Conservation (phyloP, 2,329 filamentous ascomycete genomes). For the Herpotrichia juniperi region DNA sequence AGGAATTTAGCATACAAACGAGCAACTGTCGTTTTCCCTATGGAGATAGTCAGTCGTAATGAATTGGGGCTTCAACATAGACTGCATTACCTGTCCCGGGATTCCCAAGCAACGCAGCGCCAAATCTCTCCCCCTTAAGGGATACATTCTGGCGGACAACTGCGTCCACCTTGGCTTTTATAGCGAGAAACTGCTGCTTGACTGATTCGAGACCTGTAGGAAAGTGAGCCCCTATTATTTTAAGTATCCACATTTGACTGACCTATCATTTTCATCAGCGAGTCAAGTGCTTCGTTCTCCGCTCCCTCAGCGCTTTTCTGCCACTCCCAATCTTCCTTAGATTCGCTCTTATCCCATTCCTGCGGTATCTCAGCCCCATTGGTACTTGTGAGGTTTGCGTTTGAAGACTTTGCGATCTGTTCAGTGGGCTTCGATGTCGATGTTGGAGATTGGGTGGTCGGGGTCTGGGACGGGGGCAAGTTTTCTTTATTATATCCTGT, state of each 20-base stretch:
- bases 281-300: slow-evolving; percentile 62
- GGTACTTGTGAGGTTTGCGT: background rate
- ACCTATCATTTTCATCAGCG: slow-evolving; percentile 73
- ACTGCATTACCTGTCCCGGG: slow-evolving; percentile 69
- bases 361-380: background rate
- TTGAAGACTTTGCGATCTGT: background rate
- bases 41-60: background rate
- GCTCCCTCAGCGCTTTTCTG: slow-evolving; percentile 62
- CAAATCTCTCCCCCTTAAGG: slow-evolving; percentile 64
- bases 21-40: slow-evolving; percentile 76
- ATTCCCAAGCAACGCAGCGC: slow-evolving; percentile 70
- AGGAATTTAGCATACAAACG: slow-evolving; percentile 72
- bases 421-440: background rate
- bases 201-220: slow-evolving; percentile 64
- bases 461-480: background rate
- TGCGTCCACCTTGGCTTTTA: slow-evolving; percentile 69
- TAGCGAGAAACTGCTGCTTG: slow-evolving; percentile 66
- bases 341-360: slow-evolving; percentile 26
- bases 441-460: background rate
- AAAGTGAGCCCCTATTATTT: slow-evolving; percentile 1
- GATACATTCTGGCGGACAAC: slow-evolving; percentile 62
- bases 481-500: background rate
- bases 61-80: background rate
- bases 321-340: slow-evolving; percentile 64
- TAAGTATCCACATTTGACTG: background rate